These are phyloP conservation scores for Neonectria punicea DNA, from an alignment of 2,329 filamentous ascomycete species.

Conservation along the genomic window DNA sequence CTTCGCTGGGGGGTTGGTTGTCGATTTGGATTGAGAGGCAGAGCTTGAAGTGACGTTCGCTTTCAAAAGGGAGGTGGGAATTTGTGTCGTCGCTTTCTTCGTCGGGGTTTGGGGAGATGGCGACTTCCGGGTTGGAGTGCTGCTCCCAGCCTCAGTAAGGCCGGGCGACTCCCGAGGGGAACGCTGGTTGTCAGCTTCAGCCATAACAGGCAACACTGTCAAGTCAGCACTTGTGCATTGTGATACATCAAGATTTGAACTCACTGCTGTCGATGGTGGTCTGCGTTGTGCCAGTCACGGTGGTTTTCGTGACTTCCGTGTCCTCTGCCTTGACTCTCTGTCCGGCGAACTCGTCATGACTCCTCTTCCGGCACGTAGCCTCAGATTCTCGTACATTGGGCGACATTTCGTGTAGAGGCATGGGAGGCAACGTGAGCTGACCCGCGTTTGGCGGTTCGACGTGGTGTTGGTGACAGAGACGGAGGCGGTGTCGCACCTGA, in stretches of 20 bases:
- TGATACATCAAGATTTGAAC: conserved; percentile 3
- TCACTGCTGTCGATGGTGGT: conserved; percentile 39
- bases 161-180: conserved; percentile 46
- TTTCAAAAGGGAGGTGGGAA: background rate
- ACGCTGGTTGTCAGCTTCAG: conserved; percentile 42
- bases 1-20: conserved; percentile 47
- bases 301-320: conserved; percentile 32
- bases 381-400: conserved; percentile 60
- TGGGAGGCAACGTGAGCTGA: conserved; percentile 37
- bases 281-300: conserved; percentile 26
- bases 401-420: conserved; percentile 61
- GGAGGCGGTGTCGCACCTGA: background rate
- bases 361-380: conserved; percentile 55
- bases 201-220: conserved; percentile 38
- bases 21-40: conserved; percentile 34
- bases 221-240: conserved; percentile 22
- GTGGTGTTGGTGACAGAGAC: conserved; percentile 1
- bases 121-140: conserved; percentile 51
- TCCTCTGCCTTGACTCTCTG: conserved; percentile 44
- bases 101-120: conserved; percentile 49
- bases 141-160: conserved; percentile 56
- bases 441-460: conserved; percentile 5
- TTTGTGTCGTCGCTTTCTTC: conserved; percentile 34
- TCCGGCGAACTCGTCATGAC: conserved; percentile 57
- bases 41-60: conserved; percentile 5